Percentiles rank a stretch among this genome's conserved stretches.
phyloP scores from a whole-genome alignment of 768 basidiomycete genomes.

The Suillus tomentosus region DNA sequence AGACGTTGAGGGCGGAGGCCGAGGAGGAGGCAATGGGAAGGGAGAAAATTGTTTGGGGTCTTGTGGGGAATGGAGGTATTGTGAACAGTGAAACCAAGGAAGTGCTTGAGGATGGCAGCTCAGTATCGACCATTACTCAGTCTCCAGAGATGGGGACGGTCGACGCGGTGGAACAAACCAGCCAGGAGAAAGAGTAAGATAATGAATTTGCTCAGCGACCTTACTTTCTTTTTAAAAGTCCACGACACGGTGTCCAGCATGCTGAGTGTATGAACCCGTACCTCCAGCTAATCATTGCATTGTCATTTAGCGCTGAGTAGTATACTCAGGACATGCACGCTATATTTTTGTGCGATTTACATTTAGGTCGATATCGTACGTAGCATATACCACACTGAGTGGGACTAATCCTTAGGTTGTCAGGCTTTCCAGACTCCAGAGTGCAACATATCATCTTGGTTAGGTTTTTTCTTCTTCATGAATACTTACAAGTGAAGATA shows the following conservation, averaged over 20 bases:
- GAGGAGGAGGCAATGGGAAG: slow-evolving; percentile 39
- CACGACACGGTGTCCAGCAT: not conserved
- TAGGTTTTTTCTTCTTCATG: too few relatives aligned
- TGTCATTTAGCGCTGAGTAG: not conserved
- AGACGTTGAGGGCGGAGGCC: slow-evolving; percentile 39
- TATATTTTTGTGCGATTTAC: slow-evolving; percentile 1
- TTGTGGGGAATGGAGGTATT: not conserved
- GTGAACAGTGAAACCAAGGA: not conserved
- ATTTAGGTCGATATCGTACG: not conserved
- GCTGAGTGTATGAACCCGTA: not conserved
- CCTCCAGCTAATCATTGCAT: not conserved
- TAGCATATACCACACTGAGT: not conserved
- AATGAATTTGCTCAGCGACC: not conserved
- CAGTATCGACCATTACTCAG: not conserved
- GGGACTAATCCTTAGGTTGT: too few relatives aligned
- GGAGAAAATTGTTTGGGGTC: slow-evolving; percentile 49
- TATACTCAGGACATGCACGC: not conserved
- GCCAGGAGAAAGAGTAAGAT: not conserved
- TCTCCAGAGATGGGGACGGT: not conserved
- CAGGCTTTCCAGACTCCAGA: too few relatives aligned
- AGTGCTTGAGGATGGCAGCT: not conserved
- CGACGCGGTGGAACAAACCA: not conserved
- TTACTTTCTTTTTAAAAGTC: not conserved
- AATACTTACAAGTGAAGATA: too few relatives aligned
- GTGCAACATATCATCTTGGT: too few relatives aligned